A percentile compares a stretch with the other conserved stretches of the same genome.
phyloP scores from a whole-genome alignment of 2,329 filamentous ascomycete species.

The Parastagonospora avenae region DNA sequence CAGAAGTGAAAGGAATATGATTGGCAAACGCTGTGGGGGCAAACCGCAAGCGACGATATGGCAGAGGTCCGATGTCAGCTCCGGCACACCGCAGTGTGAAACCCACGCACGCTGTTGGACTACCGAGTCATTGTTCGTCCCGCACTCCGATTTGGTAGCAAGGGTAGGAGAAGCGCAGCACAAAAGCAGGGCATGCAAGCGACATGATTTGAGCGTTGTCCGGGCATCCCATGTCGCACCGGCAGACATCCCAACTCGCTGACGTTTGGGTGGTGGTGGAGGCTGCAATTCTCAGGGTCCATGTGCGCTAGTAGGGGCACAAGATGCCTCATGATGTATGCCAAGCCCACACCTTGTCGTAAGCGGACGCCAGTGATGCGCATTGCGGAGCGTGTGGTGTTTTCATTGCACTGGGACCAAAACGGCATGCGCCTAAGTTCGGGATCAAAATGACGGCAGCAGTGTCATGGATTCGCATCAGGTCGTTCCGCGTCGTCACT shows the following conservation, averaged over 20 bases:
- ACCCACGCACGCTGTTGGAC: slow-evolving; percentile 8
- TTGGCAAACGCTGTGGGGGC: slow-evolving; percentile 12
- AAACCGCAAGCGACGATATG: slow-evolving; percentile 9
- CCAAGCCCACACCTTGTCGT: slow-evolving; percentile 16
- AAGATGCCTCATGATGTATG: slow-evolving; percentile 22
- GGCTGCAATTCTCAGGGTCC: slow-evolving; percentile 22
- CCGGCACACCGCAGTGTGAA: slow-evolving; percentile 11
- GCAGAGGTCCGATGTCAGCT: slow-evolving; percentile 15
- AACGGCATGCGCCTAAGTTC: slow-evolving; percentile 1
- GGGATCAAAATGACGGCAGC: slow-evolving; percentile 11
- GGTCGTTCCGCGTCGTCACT: slow-evolving; percentile 12
- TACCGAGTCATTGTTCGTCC: slow-evolving; percentile 3
- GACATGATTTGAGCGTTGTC: slow-evolving; percentile 12
- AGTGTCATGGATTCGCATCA: slow-evolving; percentile 7
- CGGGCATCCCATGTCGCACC: slow-evolving; percentile 9
- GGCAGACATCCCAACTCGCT: slow-evolving; percentile 21
- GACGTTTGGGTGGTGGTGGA: slow-evolving; percentile 11
- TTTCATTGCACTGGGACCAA: slow-evolving; percentile 4
- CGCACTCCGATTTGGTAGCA: slow-evolving; percentile 12
- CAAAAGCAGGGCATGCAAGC: slow-evolving; percentile 4
- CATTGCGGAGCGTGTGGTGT: slow-evolving; percentile 17
- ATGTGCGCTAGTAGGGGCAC: slow-evolving; percentile 10
- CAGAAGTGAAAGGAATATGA: slow-evolving; percentile 4
- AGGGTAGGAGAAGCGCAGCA: neutral
- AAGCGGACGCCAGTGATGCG: slow-evolving; percentile 23